These are phyloP conservation scores for Sclerotiophoma versabilis DNA, from an alignment of 2,329 filamentous ascomycete species.

Conservation along the genomic window DNA sequence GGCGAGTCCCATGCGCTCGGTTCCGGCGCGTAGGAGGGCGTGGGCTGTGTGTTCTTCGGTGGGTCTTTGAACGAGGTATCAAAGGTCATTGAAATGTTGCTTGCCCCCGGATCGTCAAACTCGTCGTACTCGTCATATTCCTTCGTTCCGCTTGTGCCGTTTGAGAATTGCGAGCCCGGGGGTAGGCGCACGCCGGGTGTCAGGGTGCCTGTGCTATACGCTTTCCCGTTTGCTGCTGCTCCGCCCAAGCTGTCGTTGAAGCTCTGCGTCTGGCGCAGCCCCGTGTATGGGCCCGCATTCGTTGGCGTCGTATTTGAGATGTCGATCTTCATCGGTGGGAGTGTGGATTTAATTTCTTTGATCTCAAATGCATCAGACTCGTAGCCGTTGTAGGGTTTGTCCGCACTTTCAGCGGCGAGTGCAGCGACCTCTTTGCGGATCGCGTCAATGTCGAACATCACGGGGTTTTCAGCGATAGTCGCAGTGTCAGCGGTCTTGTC, in stretches of 20 bases:
- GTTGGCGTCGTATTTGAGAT: conserved; percentile 31
- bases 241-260: conserved; percentile 47
- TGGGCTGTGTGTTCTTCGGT: conserved; percentile 13
- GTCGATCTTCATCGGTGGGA: conserved; percentile 86
- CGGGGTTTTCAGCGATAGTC: conserved; percentile 62
- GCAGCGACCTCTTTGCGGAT: conserved; percentile 75
- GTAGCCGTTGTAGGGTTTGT: conserved; percentile 35
- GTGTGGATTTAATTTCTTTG: conserved; percentile 83
- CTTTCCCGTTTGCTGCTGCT: conserved; percentile 14
- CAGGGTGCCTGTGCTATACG: conserved; percentile 25
- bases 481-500: conserved; percentile 55
- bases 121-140: conserved; percentile 48
- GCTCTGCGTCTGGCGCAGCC: conserved; percentile 51
- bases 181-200: conserved; percentile 5
- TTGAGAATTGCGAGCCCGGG: conserved; percentile 22
- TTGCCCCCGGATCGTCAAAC: conserved; percentile 36
- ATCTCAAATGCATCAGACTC: conserved; percentile 61
- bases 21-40: not conserved
- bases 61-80: conserved; percentile 48
- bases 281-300: conserved; percentile 29
- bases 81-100: conserved; percentile 53
- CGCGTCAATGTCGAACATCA: conserved; percentile 94
- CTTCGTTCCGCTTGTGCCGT: conserved; percentile 22
- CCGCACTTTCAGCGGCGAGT: conserved; percentile 70
- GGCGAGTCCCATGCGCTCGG: conserved; percentile 11